Conservation (phyloP, 2,329 filamentous ascomycete genomes). For the Colletotrichum coccodes region DNA sequence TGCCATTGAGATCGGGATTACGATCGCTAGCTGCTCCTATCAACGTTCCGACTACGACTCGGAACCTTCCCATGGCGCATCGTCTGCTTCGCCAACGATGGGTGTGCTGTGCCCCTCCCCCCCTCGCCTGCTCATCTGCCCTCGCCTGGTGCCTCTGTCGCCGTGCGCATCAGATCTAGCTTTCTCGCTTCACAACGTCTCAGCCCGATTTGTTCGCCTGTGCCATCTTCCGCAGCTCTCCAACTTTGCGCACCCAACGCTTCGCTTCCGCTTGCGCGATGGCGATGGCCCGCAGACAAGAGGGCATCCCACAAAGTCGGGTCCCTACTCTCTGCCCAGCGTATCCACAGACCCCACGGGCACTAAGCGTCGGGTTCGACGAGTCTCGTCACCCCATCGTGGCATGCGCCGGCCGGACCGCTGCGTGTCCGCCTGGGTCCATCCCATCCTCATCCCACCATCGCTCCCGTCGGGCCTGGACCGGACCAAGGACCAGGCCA, state of each 20-base stretch:
- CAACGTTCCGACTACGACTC: not conserved
- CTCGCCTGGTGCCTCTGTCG: not conserved
- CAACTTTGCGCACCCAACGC: not conserved
- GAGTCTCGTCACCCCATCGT: conserved; percentile 6
- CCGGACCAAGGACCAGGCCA: not conserved
- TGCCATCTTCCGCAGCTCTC: not conserved
- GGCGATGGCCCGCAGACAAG: conserved; percentile 1
- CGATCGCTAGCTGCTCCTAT: not conserved
- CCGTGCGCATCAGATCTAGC: not conserved
- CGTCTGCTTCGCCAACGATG: too few relatives aligned
- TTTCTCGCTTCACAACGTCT: not conserved
- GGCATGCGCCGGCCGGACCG: not conserved
- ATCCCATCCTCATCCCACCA: not conserved
- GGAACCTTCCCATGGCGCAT: not conserved
- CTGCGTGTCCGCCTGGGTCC: not conserved
- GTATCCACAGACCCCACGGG: conserved; percentile 2
- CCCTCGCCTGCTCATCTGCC: conserved; percentile 2
- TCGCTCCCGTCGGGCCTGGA: not conserved
- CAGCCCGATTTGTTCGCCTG: too few relatives aligned
- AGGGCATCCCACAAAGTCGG: not conserved
- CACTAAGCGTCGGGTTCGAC: not conserved
- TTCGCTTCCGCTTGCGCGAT: not conserved
- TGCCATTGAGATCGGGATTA: not conserved
- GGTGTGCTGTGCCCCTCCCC: conserved; percentile 8
- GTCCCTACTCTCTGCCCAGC: not conserved